Base-by-base conservation (phyloP, 1,284 basidiomycete species). In the Leccinum griseonigrum region DNA sequence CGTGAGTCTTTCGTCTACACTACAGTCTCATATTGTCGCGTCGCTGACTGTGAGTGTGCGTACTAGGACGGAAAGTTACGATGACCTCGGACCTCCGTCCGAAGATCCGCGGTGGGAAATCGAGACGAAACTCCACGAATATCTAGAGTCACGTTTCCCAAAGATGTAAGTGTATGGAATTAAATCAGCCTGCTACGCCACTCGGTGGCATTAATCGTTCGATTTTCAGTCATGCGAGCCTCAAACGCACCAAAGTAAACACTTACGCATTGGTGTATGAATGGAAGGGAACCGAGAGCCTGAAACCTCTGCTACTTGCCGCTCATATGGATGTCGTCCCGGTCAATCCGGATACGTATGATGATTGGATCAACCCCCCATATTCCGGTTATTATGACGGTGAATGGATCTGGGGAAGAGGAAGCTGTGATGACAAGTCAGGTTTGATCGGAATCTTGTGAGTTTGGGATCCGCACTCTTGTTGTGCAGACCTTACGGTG, bases 251-350 rank as follows among this genome's bases (percentile, higher is more conserved):
- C 4, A 81, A 81, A 63, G 80, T 90, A 61, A 84, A 86, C 67
- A 83, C 82, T 0, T 85, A 84, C 62, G 87, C 84, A 0, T 75
- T 90, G 29, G 76, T 90, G 1, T 89, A 83, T 68, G 81, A 82
- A 26, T 87, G 85, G 83, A 71, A 80, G 54, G 89, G 89, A 22
- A 79, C 79, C 3, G 79, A 87, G 56, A 60, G 71, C 4, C 74
- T 87, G 63, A 88, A 89, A 68, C 89, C 87, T 3, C 66, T 88
- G 1, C 72, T 90, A 11, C 74, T 90, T 52, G 78, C 82, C n/a
- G 85, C 81, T 5, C 88, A 90, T 56, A 57, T 58, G 78, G 87
- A 88, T 64, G 85, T 85, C 36, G 86, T 87, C 1, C 86, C 85
- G 10, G 85, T 87, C 9, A 79, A 86, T 58, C 77, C 77, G 1